A percentile compares a stretch with the other conserved stretches of the same genome.
Evolutionary conservation across 768 basidiomycete species (phyloP).

Genomic region (Lentinula edodes): DNA sequence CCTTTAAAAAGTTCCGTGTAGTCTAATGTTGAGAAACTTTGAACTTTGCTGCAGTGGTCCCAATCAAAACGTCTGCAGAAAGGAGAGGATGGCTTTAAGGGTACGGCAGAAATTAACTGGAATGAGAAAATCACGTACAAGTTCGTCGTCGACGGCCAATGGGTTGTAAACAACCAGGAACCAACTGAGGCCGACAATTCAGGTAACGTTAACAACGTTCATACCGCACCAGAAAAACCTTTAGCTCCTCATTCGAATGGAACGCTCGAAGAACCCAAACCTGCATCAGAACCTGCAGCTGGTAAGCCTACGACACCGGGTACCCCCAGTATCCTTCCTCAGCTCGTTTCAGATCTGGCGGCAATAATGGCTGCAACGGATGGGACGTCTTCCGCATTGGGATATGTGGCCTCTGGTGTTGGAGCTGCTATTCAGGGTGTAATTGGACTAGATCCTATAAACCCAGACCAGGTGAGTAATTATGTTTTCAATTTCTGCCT

Average conservation of each 20-base stretch:
- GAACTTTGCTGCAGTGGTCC: slow-evolving; percentile 45
- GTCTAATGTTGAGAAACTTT: slow-evolving; percentile 5
- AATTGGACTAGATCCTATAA: slow-evolving; percentile 36
- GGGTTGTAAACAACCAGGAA: slow-evolving; percentile 47
- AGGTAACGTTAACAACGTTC: slow-evolving; percentile 71
- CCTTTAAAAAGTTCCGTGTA: slow-evolving; percentile 1
- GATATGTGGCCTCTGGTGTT: slow-evolving; percentile 33
- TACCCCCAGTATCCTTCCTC: slow-evolving; percentile 19
- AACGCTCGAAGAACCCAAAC: slow-evolving; percentile 8
- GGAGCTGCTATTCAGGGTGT: slow-evolving; percentile 31
- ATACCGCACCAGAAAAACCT: slow-evolving; percentile 46
- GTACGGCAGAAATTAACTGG: slow-evolving; percentile 52
- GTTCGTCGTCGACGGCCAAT: slow-evolving; percentile 72
- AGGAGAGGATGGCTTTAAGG: slow-evolving; percentile 50
- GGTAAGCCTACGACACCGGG: slow-evolving; percentile 5
- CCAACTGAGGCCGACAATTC: slow-evolving; percentile 56
- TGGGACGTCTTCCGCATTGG: slow-evolving; percentile 30
- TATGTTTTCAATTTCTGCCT: neutral
- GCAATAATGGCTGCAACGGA: slow-evolving; percentile 31
- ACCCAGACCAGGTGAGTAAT: slow-evolving; percentile 24
- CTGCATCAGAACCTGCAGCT: slow-evolving; percentile 2
- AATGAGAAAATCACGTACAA: slow-evolving; percentile 65
- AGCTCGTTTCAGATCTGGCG: slow-evolving; percentile 29
- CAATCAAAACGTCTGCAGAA: slow-evolving; percentile 49
- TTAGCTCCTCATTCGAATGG: slow-evolving; percentile 2